Evolutionary conservation across 208 protist species (phyloP).

Genomic region (Leishmania gerbilli): DNA sequence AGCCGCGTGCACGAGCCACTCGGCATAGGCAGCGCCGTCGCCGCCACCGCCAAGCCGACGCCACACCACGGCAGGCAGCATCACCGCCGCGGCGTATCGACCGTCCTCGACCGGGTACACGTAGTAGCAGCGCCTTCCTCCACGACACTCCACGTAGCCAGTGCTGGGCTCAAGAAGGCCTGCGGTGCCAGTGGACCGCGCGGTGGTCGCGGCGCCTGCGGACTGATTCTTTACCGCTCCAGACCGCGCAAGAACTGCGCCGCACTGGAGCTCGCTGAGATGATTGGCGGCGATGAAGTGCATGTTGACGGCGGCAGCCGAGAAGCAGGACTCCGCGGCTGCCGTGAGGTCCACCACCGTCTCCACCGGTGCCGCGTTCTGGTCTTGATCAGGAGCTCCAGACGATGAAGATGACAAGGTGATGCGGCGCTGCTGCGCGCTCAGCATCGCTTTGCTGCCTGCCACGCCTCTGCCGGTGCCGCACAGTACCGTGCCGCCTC

Average conservation of each 20-base stretch:
- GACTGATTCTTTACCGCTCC: not conserved
- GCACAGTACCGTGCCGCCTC: not conserved
- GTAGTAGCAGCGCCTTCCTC: constrained; percentile 40
- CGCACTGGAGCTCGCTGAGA: constrained; percentile 6
- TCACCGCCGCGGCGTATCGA: constrained; percentile 42
- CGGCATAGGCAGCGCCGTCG: constrained; percentile 18
- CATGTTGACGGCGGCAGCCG: not conserved
- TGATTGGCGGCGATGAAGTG: constrained; percentile 11
- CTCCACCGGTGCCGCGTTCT: not conserved
- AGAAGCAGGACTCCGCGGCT: not conserved
- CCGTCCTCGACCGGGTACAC: constrained; percentile 54
- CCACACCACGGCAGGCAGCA: constrained; percentile 45
- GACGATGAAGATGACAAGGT: not conserved
- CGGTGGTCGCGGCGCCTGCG: not conserved
- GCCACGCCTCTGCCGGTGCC: not conserved
- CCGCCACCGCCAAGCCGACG: constrained; percentile 35
- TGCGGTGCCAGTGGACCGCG: not conserved
- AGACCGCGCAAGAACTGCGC: not conserved
- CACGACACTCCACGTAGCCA: constrained; percentile 21
- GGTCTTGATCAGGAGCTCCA: not conserved
- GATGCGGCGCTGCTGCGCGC: not conserved
- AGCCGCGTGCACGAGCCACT: constrained; percentile 46
- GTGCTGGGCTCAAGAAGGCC: not conserved
- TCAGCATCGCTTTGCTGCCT: too few species aligned
- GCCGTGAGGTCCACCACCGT: constrained; percentile 5